Evolutionary conservation across 805 yeast genomes (phyloP), one percentile per base, ranked within the genome.

Genomic region (Saccharomycopsis oosterbeekiorum): DNA sequence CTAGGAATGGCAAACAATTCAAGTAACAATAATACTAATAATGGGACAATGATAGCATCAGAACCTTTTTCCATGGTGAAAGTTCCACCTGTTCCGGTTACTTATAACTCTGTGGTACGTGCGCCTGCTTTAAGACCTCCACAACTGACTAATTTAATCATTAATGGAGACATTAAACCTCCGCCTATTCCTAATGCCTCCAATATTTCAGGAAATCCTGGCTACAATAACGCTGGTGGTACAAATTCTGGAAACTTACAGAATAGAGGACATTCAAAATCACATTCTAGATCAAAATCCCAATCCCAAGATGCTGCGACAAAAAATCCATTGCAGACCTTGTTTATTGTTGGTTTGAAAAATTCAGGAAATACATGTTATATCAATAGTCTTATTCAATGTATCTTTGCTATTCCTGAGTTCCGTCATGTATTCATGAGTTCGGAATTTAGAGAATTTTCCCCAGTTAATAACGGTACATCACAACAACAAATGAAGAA

Each of bases 331-430:
- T 70, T 1, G 69, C 78, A 77, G 15, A 73, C 80, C 10, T 70
- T 77, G 57, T 75, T 81, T 1, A 76, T 84, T 15, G 84, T 88
- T 59, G 89, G 92, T 0, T 70, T 88, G 58, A 74, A 80, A 63
- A 88, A 88, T 68, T 75, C 81, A 71, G 90, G 91, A 0, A 84
- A 85, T 51, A 85, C 92, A 0, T 88, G 96, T 67, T 88, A 88
- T 68, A 83, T 88, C 61, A 88, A 88, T 68, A 81, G 87, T 68
- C 84, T 88, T 75, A 69, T 88, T 12, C 96, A 88, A 70, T 80
- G 89, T 64, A 69, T 88, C 6, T 85, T 85, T 70, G 86, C 84
- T 1, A 70, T 85, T 0, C 66, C 72, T 0, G 68, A 69, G 26
- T 83, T 88, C 66, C 75, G 84, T 60, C 69, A 73, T 2, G 69